These are phyloP conservation scores for Cyclostephanos invisitatus DNA, from an alignment of 108 stramenopile species.

Conservation along the genomic window DNA sequence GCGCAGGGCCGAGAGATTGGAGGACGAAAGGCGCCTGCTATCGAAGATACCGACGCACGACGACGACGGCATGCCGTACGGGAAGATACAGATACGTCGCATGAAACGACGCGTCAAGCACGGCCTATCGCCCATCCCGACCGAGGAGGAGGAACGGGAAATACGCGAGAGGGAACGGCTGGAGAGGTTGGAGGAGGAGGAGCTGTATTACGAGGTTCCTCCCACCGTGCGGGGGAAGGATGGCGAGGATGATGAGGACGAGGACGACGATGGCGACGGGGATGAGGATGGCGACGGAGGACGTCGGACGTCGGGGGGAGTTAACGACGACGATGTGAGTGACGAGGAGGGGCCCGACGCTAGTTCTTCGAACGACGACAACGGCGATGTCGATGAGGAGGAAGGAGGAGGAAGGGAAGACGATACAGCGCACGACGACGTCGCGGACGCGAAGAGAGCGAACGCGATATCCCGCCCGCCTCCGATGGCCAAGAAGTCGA, in stretches of 20 bases:
- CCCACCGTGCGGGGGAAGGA: background rate
- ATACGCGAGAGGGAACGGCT: conserved; percentile 57
- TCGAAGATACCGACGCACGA: conserved; percentile 43
- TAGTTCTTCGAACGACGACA: conserved; percentile 1
- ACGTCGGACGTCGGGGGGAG: background rate
- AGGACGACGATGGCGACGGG: conserved; percentile 16
- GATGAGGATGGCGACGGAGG: conserved; percentile 20
- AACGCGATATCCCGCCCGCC: conserved; percentile 16
- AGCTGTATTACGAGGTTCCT: conserved; percentile 26
- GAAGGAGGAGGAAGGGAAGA: conserved; percentile 24
- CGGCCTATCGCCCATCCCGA: conserved; percentile 74
- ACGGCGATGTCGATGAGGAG: conserved; percentile 19
- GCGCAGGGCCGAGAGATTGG: conserved; percentile 8
- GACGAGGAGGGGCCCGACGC: conserved; percentile 22
- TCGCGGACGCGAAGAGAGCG: conserved; percentile 5
- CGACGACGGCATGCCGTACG: conserved; percentile 62
- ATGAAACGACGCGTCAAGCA: conserved; percentile 85
- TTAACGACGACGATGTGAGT: conserved; percentile 15
- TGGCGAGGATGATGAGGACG: conserved; percentile 33
- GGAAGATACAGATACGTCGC: conserved; percentile 80
- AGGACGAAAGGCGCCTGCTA: conserved; percentile 12
- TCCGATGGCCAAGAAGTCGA: conserved; percentile 52
- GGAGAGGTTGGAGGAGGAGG: conserved; percentile 56
- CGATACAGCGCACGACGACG: conserved; percentile 22
- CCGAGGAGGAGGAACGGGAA: conserved; percentile 74